Conservation (phyloP, 768 basidiomycete genomes). For the Psilocybe subaeruginosa region DNA sequence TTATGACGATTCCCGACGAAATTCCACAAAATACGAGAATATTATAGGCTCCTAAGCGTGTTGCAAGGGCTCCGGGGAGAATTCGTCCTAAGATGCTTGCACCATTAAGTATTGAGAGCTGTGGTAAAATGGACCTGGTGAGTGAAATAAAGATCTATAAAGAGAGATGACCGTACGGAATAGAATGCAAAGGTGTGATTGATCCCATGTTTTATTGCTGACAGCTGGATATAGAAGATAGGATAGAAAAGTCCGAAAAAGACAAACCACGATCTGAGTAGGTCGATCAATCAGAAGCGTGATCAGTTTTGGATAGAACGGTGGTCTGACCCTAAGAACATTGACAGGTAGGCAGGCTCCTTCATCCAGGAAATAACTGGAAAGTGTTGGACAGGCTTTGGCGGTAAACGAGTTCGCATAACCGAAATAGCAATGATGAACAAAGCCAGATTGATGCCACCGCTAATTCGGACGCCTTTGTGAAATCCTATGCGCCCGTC, state of each 20-base stretch:
- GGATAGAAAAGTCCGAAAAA: constrained; percentile 5
- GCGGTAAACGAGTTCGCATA: constrained; percentile 38
- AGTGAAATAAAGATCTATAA: neutral
- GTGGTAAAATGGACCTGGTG: neutral
- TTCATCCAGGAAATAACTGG: constrained; percentile 12
- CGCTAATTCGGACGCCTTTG: constrained; percentile 41
- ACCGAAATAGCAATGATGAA: constrained; percentile 29
- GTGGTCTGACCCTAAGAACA: constrained; percentile 1
- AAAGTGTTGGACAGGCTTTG: constrained; percentile 23
- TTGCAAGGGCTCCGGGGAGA: neutral
- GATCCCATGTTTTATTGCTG: neutral
- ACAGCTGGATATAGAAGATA: constrained; percentile 5
- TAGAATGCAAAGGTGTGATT: constrained; percentile 2
- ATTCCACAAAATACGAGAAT: neutral
- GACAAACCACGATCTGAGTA: constrained; percentile 1
- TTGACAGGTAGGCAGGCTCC: constrained; percentile 3
- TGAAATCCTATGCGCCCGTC: constrained; percentile 38
- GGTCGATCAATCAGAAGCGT: neutral
- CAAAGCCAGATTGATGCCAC: constrained; percentile 17
- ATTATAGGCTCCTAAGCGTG: neutral
- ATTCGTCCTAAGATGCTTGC: constrained; percentile 1
- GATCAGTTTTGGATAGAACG: neutral
- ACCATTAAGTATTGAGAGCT: neutral
- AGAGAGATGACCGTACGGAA: neutral
- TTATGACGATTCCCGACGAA: neutral